Evolutionary conservation across 2,329 filamentous ascomycete genomes (phyloP).

Genomic region (Paecilomyces sp.): DNA sequence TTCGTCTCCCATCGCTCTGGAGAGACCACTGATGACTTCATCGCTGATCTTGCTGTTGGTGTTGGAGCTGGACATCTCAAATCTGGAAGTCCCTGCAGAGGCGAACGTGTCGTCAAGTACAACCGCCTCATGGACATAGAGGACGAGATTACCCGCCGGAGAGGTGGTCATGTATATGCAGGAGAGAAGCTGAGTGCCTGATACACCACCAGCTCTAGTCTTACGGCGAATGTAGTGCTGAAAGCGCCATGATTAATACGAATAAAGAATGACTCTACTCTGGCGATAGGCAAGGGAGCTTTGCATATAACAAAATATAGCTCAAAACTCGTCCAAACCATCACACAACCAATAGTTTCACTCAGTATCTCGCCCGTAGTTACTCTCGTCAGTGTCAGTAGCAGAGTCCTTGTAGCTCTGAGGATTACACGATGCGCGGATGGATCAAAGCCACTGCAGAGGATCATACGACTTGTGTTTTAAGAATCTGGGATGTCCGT

Average conservation of each 20-base stretch:
- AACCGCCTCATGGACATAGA: slow-evolving; percentile 41
- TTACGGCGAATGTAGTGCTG: no score
- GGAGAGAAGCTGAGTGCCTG: not conserved
- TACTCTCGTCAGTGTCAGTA: not conserved
- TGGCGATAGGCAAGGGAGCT: not conserved
- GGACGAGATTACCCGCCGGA: slow-evolving; percentile 14
- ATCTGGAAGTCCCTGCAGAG: slow-evolving; percentile 33
- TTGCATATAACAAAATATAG: no score
- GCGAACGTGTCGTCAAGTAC: slow-evolving; percentile 38
- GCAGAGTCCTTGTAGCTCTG: no score
- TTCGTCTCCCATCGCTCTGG: slow-evolving; percentile 39
- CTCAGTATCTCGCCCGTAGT: not conserved
- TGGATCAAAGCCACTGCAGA: not conserved
- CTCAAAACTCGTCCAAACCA: no score
- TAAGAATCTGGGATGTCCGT: not conserved
- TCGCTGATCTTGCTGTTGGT: slow-evolving; percentile 35
- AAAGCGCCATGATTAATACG: not conserved
- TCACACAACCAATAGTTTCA: no score
- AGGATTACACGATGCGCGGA: not conserved
- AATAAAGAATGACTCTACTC: not conserved
- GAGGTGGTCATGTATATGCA: not conserved
- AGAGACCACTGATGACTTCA: slow-evolving; percentile 39
- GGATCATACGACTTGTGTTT: not conserved
- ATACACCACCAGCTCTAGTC: not conserved
- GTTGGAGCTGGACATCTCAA: slow-evolving; percentile 35